Percentiles rank a stretch among this genome's conserved stretches.
Evolutionary conservation across 805 yeast species (phyloP).

Genomic region (Yarrowia sp.): DNA sequence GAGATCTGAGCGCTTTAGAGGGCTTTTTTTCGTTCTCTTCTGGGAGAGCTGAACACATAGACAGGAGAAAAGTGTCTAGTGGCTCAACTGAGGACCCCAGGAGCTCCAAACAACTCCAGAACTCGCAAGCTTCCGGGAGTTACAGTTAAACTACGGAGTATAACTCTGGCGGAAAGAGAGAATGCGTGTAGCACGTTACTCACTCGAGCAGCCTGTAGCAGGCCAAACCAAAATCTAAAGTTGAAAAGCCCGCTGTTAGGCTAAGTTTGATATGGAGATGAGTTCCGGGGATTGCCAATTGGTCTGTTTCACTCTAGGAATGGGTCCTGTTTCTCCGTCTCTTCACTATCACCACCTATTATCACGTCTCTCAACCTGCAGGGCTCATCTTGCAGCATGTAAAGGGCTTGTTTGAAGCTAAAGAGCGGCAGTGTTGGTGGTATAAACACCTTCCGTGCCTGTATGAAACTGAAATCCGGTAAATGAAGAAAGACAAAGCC

Average conservation of each 20-base stretch:
- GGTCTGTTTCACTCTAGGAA: too few relatives aligned
- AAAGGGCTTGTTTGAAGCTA: not conserved
- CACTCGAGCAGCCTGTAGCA: not conserved
- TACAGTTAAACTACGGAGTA: slow-evolving; percentile 1
- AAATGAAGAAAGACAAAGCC: slow-evolving; percentile 1
- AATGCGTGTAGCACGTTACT: slow-evolving; percentile 7
- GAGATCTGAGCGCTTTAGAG: not conserved
- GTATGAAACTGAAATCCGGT: slow-evolving; percentile 9
- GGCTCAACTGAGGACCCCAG: too few relatives aligned
- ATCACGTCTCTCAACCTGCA: not conserved
- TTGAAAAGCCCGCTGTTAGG: not conserved
- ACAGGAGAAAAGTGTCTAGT: not conserved
- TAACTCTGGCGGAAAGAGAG: not conserved
- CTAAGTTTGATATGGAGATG: not conserved
- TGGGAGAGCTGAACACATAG: not conserved
- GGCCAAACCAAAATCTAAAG: slow-evolving; percentile 2
- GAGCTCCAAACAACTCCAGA: too few relatives aligned
- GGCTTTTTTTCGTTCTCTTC: not conserved
- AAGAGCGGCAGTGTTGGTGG: not conserved
- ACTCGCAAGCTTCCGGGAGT: not conserved
- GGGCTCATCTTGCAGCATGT: not conserved
- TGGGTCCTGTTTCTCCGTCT: too few relatives aligned
- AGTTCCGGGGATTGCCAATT: too few relatives aligned
- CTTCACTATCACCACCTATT: not conserved
- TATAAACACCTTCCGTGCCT: not conserved